Conservation (phyloP, 192 early-diverging fungal genomes). For the Coemansia sp. region DNA sequence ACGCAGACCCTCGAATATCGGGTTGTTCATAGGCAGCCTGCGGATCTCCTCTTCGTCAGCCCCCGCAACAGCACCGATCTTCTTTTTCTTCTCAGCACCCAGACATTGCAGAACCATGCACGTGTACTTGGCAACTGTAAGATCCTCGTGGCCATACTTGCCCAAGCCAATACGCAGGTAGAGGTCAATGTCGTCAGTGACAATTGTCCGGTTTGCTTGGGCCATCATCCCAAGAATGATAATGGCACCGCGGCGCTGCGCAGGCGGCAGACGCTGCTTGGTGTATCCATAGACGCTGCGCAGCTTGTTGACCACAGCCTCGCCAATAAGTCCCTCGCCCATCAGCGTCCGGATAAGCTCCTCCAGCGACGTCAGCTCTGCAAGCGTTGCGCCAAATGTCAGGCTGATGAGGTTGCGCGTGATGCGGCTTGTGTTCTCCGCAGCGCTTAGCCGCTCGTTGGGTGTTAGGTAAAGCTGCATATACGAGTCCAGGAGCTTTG, state of each 20-base stretch:
- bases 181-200: conserved; percentile 82
- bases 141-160: conserved; percentile 74
- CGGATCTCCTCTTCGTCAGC: conserved; percentile 35
- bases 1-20: conserved; percentile 59
- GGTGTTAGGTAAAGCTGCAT: conserved; percentile 73
- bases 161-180: conserved; percentile 85
- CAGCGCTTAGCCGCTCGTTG: conserved; percentile 40
- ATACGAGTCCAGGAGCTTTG: conserved; percentile 78
- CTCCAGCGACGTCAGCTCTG: conserved; percentile 94
- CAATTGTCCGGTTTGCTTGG: conserved; percentile 78
- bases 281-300: conserved; percentile 78
- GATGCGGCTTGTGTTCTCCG: conserved; percentile 57
- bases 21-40: conserved; percentile 60
- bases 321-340: conserved; percentile 62
- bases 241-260: conserved; percentile 83
- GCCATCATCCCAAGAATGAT: conserved; percentile 93
- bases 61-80: conserved; percentile 16
- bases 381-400: conserved; percentile 81
- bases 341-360: conserved; percentile 82
- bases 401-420: conserved; percentile 64
- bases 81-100: conserved; percentile 32
- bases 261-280: conserved; percentile 63
- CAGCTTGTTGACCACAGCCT: conserved; percentile 71
- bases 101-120: conserved; percentile 93
- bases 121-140: conserved; percentile 82